Evolutionary conservation across 768 basidiomycete species (phyloP).

Genomic region (Amanita molliuscula): DNA sequence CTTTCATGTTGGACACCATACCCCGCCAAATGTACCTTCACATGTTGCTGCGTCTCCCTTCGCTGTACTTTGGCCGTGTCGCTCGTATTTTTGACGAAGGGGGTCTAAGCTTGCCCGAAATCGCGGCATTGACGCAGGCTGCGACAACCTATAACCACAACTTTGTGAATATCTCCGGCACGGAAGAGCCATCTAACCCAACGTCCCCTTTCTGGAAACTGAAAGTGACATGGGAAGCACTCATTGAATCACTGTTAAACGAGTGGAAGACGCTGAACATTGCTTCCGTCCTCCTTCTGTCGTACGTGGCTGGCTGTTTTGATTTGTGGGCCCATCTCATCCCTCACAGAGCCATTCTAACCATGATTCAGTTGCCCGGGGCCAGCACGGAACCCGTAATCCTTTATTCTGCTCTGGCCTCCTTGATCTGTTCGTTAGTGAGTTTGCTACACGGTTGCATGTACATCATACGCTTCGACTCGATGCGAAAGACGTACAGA

Average conservation of each 20-base stretch:
- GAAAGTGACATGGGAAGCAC: conserved; percentile 18
- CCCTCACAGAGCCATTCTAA: conserved; percentile 21
- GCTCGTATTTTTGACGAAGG: conserved; percentile 55
- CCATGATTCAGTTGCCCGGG: conserved; percentile 22
- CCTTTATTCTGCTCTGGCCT: conserved; percentile 45
- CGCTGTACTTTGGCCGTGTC: conserved; percentile 58
- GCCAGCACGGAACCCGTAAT: conserved; percentile 44
- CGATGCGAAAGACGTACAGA: conserved; percentile 54
- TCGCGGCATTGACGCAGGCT: conserved; percentile 26
- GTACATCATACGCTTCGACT: conserved; percentile 53
- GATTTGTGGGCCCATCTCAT: not conserved
- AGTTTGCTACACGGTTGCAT: conserved; percentile 56
- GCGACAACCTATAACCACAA: not conserved
- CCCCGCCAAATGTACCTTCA: conserved; percentile 23
- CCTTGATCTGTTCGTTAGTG: conserved; percentile 49
- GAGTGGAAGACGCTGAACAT: conserved; percentile 29
- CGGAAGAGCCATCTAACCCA: conserved; percentile 1
- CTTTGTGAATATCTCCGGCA: not conserved
- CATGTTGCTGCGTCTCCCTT: conserved; percentile 45
- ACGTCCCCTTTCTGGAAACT: conserved; percentile 13
- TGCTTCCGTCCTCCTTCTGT: conserved; percentile 21
- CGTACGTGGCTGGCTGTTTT: conserved; percentile 12
- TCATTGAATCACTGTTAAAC: conserved; percentile 19
- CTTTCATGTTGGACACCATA: conserved; percentile 17
- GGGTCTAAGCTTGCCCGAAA: conserved; percentile 46